A percentile compares a stretch with the other conserved stretches of the same genome.
These are phyloP conservation scores for Malassezia yamatoensis DNA, from an alignment of 1,284 basidiomycete genomes.

Conservation along the genomic window DNA sequence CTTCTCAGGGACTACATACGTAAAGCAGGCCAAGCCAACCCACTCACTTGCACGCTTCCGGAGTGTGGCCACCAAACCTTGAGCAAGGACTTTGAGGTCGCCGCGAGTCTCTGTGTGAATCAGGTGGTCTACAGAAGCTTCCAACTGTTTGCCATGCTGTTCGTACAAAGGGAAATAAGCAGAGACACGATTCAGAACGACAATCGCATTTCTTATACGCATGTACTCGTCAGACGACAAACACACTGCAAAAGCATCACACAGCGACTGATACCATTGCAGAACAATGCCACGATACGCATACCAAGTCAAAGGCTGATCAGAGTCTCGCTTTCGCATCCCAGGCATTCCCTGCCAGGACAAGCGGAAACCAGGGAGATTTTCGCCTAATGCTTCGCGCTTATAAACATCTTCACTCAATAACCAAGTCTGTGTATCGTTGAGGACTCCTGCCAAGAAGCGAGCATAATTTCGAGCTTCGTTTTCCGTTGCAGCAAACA, in stretches of 20 bases:
- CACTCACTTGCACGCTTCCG: slow-evolving; percentile 33
- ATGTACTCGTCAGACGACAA: slow-evolving; percentile 40
- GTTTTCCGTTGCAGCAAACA: slow-evolving; percentile 88
- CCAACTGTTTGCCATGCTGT: slow-evolving; percentile 28
- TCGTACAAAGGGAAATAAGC: slow-evolving; percentile 33
- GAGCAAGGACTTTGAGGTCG: slow-evolving; percentile 42
- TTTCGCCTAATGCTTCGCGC: slow-evolving; percentile 48
- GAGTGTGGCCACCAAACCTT: slow-evolving; percentile 41
- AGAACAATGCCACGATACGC: slow-evolving; percentile 62
- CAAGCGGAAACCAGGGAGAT: slow-evolving; percentile 41
- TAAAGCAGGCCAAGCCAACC: slow-evolving; percentile 14
- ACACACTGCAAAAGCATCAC: slow-evolving; percentile 32
- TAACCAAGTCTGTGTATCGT: slow-evolving; percentile 51
- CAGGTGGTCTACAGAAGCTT: slow-evolving; percentile 24
- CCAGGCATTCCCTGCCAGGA: slow-evolving; percentile 21
- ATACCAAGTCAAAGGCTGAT: slow-evolving; percentile 59
- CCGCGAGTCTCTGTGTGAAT: slow-evolving; percentile 31
- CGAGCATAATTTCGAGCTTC: slow-evolving; percentile 80
- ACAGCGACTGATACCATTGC: slow-evolving; percentile 72
- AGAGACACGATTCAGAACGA: slow-evolving; percentile 39
- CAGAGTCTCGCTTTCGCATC: slow-evolving; percentile 5
- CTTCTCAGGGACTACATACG: slow-evolving; percentile 5
- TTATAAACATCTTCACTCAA: slow-evolving; percentile 18
- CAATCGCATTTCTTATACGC: slow-evolving; percentile 43
- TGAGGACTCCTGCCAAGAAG: slow-evolving; percentile 68